Evolutionary conservation across 2,329 filamentous ascomycete genomes (phyloP), one percentile per base, ranked within the genome.

Genomic region (Stachybotrys chartarum): DNA sequence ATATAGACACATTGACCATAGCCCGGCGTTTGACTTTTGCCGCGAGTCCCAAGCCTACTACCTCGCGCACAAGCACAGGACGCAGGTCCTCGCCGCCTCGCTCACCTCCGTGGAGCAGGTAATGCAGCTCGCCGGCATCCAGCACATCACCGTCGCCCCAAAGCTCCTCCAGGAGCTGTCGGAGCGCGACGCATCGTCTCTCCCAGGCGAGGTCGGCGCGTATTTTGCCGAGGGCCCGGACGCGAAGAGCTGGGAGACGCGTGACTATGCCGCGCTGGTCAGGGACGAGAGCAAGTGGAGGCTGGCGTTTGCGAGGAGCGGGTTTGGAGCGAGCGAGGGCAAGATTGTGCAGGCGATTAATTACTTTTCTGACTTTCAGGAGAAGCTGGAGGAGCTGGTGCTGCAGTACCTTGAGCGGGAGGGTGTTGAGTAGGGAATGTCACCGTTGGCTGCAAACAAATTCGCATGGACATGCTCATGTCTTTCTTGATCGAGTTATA

Each of bases 101-200:
- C 67, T 86, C 50, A 84, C 81, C 0, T 81, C 76, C 0, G 74
- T 77, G 1, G 74, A 79, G 1, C 82, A 87, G 60, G 78, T 83
- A n/a, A 78, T 83, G 71, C 71, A 71, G 50, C 71, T 86, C 1
- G 79, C 80, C 1, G 82, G 83, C 0, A 77, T 79, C 1, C 71
- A 83, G 44, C 79, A 84, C 63, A 78, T 87, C 24, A 86, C 83
- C 0, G 73, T 87, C 42, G 73, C 82, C 0, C 82, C 83, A 0
- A 68, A 67, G 1, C 66, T 86, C 2, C 68, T 87, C 30, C 66
- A 66, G 8, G 68, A 75, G 39, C 70, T 84, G n/a, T 69, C 74
- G 0, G 65, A 68, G 12, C 71, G 72, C 12, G 62, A 71, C 0
- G 60, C 66, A 6, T 64, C 69, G 5, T 54, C 63, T 0, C 68